Evolutionary conservation across 2,329 filamentous ascomycete species (phyloP).

Genomic region (Ophidiomyces ophidiicola): DNA sequence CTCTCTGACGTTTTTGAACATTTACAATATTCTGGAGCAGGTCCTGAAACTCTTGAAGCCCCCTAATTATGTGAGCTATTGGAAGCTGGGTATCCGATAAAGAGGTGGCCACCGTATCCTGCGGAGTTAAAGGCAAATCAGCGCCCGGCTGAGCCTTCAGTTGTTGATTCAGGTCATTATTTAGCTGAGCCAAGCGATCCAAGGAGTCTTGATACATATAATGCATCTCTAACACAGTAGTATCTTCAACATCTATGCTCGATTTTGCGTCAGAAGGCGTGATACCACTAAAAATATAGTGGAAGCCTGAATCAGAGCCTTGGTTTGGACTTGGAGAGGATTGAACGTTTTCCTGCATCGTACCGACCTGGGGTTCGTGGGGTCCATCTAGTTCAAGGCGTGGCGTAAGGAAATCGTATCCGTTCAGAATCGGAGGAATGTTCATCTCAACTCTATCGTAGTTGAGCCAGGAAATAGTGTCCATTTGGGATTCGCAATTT

Average conservation of each 20-base stretch:
- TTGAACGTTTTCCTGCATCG: not conserved
- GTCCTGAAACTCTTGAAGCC: constrained; percentile 8
- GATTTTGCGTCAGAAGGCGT: constrained; percentile 1
- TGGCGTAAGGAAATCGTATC: constrained; percentile 1
- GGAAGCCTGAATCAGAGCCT: constrained; percentile 1
- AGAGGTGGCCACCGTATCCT: not conserved
- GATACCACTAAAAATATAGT: constrained; percentile 1
- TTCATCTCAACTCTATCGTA: constrained; percentile 5
- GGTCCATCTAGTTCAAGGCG: not conserved
- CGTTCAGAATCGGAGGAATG: not conserved
- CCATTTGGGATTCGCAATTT: not conserved
- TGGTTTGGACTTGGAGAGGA: constrained; percentile 1
- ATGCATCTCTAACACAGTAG: not conserved
- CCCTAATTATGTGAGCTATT: constrained; percentile 4
- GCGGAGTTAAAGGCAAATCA: not conserved
- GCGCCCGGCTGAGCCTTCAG: not conserved
- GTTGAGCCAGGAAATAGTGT: constrained; percentile 6
- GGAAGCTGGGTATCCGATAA: constrained; percentile 2
- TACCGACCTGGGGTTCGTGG: not conserved
- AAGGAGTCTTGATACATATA: constrained; percentile 1
- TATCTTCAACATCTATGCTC: not conserved
- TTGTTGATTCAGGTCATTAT: constrained; percentile 4
- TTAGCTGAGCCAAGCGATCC: constrained; percentile 3
- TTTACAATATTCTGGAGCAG: constrained; percentile 7
- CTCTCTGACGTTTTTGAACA: constrained; percentile 1